phyloP scores from a whole-genome alignment of 2,329 filamentous ascomycete species.

The Pseudofabraea citricarpa region DNA sequence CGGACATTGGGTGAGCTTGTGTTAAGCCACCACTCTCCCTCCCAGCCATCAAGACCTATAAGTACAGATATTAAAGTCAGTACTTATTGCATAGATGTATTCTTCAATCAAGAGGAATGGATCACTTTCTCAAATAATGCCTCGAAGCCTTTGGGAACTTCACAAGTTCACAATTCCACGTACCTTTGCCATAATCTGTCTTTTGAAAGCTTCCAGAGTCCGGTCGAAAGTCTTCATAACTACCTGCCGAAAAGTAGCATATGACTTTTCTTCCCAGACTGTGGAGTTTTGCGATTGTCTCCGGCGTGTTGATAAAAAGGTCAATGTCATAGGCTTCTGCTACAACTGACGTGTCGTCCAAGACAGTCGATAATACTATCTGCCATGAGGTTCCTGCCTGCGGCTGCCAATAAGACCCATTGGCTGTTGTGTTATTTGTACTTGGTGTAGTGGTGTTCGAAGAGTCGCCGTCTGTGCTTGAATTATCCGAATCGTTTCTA shows the following conservation, averaged over 20 bases:
- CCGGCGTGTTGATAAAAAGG: conserved; percentile 37
- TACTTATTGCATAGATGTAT: too few species aligned
- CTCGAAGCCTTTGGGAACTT: too few species aligned
- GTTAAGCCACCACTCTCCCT: conserved; percentile 61
- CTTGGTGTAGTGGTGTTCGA: too few species aligned
- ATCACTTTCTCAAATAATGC: too few species aligned
- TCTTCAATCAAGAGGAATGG: too few species aligned
- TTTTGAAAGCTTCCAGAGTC: conserved; percentile 48
- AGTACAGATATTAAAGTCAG: too few species aligned
- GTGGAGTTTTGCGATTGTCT: conserved; percentile 42
- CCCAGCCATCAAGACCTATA: conserved; percentile 60
- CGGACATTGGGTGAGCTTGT: conserved; percentile 50
- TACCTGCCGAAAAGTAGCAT: conserved; percentile 71
- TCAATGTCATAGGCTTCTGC: conserved; percentile 30
- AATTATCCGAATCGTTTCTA: too few species aligned
- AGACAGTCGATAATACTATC: not conserved
- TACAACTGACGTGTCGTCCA: not conserved
- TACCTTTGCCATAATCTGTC: conserved; percentile 50
- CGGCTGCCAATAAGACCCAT: not conserved
- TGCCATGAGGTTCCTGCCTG: not conserved
- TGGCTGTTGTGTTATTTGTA: not conserved
- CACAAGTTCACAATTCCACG: too few species aligned
- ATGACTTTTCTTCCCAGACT: conserved; percentile 53
- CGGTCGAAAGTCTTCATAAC: conserved; percentile 56
- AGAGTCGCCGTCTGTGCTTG: not conserved